A percentile compares a stretch with the other conserved stretches of the same genome.
phyloP scores from a whole-genome alignment of 257 asterid genomes.

The Plantago major region DNA sequence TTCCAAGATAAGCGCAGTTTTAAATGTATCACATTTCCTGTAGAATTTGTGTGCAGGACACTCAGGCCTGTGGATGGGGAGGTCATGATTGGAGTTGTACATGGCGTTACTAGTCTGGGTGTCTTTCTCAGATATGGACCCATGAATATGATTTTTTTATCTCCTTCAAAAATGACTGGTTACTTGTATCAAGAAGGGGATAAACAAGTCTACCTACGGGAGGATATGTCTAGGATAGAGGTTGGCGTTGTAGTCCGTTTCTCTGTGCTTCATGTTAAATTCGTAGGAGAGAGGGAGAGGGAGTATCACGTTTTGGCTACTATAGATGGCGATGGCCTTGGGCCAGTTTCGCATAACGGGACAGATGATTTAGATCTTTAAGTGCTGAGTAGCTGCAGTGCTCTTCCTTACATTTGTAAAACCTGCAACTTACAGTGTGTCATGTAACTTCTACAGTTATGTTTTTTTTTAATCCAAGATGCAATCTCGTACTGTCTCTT shows the following conservation, averaged over 20 bases:
- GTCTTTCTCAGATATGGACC: constrained; percentile 80
- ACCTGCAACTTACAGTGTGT: too few relatives aligned
- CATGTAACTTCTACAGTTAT: too few relatives aligned
- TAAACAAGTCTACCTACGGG: constrained; percentile 27
- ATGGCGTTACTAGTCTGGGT: constrained; percentile 26
- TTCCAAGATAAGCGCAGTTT: constrained; percentile 17
- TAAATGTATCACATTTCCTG: constrained; percentile 35
- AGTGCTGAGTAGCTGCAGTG: constrained; percentile 8
- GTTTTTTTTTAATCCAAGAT: too few relatives aligned
- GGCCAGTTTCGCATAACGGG: constrained; percentile 67
- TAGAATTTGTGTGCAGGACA: constrained; percentile 41
- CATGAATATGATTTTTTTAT: constrained; percentile 50
- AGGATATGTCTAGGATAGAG: constrained; percentile 62
- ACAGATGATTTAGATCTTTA: constrained; percentile 49
- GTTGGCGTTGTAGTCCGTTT: constrained; percentile 47
- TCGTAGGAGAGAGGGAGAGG: constrained; percentile 41
- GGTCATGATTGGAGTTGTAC: constrained; percentile 53
- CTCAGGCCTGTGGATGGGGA: constrained; percentile 65
- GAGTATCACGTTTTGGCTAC: constrained; percentile 58
- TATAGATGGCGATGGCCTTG: constrained; percentile 55
- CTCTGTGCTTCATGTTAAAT: constrained; percentile 45
- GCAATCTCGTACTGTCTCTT: too few relatives aligned
- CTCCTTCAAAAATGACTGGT: constrained; percentile 45
- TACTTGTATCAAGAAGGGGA: constrained; percentile 39
- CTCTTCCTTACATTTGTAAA: too few relatives aligned